Evolutionary conservation across 139 green algal genomes (phyloP), one percentile per base, ranked within the genome.

Genomic region (Picochlorum sp.): DNA sequence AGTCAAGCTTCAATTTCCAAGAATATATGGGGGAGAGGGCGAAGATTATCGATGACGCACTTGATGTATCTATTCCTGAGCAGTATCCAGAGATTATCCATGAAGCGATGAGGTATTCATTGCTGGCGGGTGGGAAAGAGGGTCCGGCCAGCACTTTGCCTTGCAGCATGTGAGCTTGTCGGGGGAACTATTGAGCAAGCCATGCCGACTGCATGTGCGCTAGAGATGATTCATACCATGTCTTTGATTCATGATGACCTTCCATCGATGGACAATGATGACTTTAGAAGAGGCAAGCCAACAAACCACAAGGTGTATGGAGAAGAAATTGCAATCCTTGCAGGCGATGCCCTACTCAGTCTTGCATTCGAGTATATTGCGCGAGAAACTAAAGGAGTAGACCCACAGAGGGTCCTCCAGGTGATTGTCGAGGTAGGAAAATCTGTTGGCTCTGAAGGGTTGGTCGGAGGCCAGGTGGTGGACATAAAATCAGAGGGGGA

Each of bases 201-300:
- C 18, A 90, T 98, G 83, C 89, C 92, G 11, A 81, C 92, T 20
- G 94, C 94, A 6, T 97, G 91, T 66, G 90, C 92, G 30, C 83
- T 98, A 81, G 93, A 99, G 72, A 96, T 98, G 85, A 85, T 98
- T 45, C 94, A 99, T 85, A 98, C 91, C 20, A 99, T 99, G 94
- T 65, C 41, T 10, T 49, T 79, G 37, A 79, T 79, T 41, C 72
- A 79, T 34, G 85, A 91, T 73, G 94, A 99, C 76, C 80, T 99
- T 61, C 94, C 94, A 11, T 85, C 79, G 45, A 97, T 99, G 77
- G 94, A 99, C 83, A 97, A 99, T 65, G 94, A 99, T 69, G 91
- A 98, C 81, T 98, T 98, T 79, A 69, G 94, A 21, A 71, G 88
- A 23, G 92, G 91, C 11, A 83, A 88, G 66, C 92, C 89, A 56